These are phyloP conservation scores for Pontederia paniculata DNA, from an alignment of 176 grass and related monocot genomes.

Conservation along the genomic window DNA sequence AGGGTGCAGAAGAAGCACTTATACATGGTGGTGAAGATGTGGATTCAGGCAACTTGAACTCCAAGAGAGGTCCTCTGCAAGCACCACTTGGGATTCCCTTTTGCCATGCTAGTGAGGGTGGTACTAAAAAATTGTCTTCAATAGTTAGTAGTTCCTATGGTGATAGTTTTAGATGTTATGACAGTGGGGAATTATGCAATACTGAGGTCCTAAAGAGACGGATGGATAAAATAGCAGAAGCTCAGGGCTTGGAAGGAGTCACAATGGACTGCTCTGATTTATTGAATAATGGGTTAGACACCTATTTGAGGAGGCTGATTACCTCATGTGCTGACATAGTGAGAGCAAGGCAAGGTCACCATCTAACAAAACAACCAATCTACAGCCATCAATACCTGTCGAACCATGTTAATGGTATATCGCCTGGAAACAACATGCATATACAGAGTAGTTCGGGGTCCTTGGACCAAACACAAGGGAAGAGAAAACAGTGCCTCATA, in stretches of 20 bases:
- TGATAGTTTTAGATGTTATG: conserved; percentile 27
- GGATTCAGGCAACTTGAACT: conserved; percentile 16
- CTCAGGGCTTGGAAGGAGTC: conserved; percentile 60
- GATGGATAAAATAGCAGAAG: conserved; percentile 57
- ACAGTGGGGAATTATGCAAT: conserved; percentile 44
- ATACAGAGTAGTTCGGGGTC: conserved; percentile 1
- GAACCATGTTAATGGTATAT: conserved; percentile 8
- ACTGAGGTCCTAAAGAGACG: conserved; percentile 41
- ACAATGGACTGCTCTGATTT: conserved; percentile 60
- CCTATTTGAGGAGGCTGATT: conserved; percentile 70
- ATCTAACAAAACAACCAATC: conserved; percentile 2
- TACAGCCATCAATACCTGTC: conserved; percentile 12
- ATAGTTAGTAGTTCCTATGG: conserved; percentile 10
- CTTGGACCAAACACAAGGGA: background rate
- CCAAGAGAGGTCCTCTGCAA: conserved; percentile 17
- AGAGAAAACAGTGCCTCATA: background rate
- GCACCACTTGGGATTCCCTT: conserved; percentile 80
- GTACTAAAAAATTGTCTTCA: conserved; percentile 30
- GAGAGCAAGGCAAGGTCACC: conserved; percentile 32
- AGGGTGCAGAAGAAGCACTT: background rate
- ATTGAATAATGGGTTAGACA: conserved; percentile 62
- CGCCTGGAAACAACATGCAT: conserved; percentile 6
- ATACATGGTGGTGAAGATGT: background rate
- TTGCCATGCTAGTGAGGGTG: conserved; percentile 34
- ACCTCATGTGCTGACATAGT: conserved; percentile 46